Conservation (phyloP, 805 yeast species). For the Candida michaelii region DNA sequence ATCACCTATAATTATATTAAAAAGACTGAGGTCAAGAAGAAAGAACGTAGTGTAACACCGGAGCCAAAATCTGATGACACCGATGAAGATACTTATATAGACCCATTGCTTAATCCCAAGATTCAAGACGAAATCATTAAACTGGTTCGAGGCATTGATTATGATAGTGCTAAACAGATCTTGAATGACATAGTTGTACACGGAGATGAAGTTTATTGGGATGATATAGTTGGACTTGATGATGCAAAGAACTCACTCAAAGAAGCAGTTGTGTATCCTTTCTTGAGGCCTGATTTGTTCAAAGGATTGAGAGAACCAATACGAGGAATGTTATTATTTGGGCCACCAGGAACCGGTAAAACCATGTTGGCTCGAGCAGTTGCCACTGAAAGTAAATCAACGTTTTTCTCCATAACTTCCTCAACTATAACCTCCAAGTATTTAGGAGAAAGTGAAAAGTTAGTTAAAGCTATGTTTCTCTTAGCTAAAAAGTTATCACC, state of each 20-base stretch:
- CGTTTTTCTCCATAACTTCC: conserved; percentile 89
- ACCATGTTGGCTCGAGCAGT: conserved; percentile 97
- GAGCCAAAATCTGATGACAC: conserved; percentile 15
- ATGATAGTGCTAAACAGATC: conserved; percentile 75
- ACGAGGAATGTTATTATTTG: conserved; percentile 92
- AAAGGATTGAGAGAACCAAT: conserved; percentile 92
- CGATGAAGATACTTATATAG: conserved; percentile 27
- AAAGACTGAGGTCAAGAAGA: conserved; percentile 5
- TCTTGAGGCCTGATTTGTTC: conserved; percentile 88
- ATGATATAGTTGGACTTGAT: conserved; percentile 89
- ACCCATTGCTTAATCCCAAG: conserved; percentile 20
- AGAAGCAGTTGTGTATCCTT: conserved; percentile 95
- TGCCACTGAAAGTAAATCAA: conserved; percentile 90
- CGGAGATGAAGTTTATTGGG: conserved; percentile 93
- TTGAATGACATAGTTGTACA: conserved; percentile 83
- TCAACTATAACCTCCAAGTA: conserved; percentile 80
- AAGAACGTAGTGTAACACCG: conserved; percentile 8
- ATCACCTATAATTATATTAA: conserved; percentile 34
- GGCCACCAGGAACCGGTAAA: conserved; percentile 99
- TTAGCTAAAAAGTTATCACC: conserved; percentile 87
- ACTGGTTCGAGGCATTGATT: conserved; percentile 73
- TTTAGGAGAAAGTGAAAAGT: conserved; percentile 90
- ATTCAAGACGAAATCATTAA: conserved; percentile 42
- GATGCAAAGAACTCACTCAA: conserved; percentile 85
- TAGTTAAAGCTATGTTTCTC: conserved; percentile 83